Conservation (phyloP, 169 alveolate species). For the Cryptosporidium muris region DNA sequence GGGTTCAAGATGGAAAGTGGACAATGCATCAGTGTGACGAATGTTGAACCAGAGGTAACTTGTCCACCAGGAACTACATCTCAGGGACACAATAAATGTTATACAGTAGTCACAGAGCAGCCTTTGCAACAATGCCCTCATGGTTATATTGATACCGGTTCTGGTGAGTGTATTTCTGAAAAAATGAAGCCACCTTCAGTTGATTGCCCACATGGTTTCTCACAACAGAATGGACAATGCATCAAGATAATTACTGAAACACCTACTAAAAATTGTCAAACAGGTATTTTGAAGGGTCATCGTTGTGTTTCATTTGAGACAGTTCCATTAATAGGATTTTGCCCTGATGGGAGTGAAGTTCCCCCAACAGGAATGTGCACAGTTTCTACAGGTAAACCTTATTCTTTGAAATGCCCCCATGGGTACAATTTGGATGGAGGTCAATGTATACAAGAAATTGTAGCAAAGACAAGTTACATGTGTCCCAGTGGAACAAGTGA, state of each 20-base stretch:
- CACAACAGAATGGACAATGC: conserved; percentile 49
- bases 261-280: conserved; percentile 54
- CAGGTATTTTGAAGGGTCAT: conserved; percentile 40
- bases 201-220: conserved; percentile 61
- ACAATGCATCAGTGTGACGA: conserved; percentile 63
- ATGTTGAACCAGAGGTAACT: conserved; percentile 65
- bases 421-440: conserved; percentile 61
- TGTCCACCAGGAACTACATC: conserved; percentile 70
- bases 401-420: conserved; percentile 57
- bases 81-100: conserved; percentile 63
- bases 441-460: conserved; percentile 65
- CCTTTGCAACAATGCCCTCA: conserved; percentile 65
- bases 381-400: conserved; percentile 67
- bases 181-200: conserved; percentile 59
- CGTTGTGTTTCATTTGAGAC: conserved; percentile 64
- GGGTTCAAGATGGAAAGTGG: conserved; percentile 59
- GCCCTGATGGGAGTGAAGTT: conserved; percentile 71
- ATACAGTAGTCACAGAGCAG: conserved; percentile 49
- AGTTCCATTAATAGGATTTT: conserved; percentile 60
- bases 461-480: conserved; percentile 58
- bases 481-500: conserved; percentile 70
- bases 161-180: conserved; percentile 67
- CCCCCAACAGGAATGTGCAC: conserved; percentile 68
- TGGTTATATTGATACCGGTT: conserved; percentile 69
- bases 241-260: conserved; percentile 49